Evolutionary conservation across 2,329 filamentous ascomycete species (phyloP), one percentile per base, ranked within the genome.

Genomic region (Diaporthe citrichinensis): DNA sequence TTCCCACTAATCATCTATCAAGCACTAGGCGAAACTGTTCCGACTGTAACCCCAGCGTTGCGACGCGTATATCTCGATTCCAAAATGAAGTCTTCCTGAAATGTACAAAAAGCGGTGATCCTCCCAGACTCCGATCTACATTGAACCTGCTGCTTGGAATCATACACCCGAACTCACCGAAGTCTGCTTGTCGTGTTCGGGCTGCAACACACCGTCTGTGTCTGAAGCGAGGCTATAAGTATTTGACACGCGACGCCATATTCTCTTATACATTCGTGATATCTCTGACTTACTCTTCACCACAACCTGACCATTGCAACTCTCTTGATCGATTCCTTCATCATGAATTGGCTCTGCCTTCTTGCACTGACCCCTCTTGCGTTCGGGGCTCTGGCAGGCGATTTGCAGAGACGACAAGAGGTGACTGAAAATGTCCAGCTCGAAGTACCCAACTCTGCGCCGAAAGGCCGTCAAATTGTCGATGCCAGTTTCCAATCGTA

Each of bases 401-500:
- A 34, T 23, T 23, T 68, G 46, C 65, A 53, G 2, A 7, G 31
- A n/a, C 31, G 65, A 68, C 65, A 68, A 23, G 65, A 53, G 6
- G 65, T 8, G 14, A 53, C 44, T 17, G 49, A 31, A 41, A 68
- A 53, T 53, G 31, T 68, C 23, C 28, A 51, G 15, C 72, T 74
- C n/a, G 20, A 59, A n/a, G 51, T 74, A 2, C 72, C 72, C 25
- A 15, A 20, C 5, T 49, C 61, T 0, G 72, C 25, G 17, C 61
- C 72, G 4, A 31, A 68, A 20, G 72, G 72, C n/a, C 61, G 49
- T 28, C 72, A 74, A 39, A 49, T 36, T 23, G 51, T 74, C 39
- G 51, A 67, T 36, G n/a, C 51, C 39, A 71, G 44, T 12, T 74
- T 69, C 65, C 61, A 69, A 39, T 67, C 61, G 14, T 74, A 74